Base-by-base conservation (phyloP, 345 rosid genomes). In the Citrus australasica region DNA sequence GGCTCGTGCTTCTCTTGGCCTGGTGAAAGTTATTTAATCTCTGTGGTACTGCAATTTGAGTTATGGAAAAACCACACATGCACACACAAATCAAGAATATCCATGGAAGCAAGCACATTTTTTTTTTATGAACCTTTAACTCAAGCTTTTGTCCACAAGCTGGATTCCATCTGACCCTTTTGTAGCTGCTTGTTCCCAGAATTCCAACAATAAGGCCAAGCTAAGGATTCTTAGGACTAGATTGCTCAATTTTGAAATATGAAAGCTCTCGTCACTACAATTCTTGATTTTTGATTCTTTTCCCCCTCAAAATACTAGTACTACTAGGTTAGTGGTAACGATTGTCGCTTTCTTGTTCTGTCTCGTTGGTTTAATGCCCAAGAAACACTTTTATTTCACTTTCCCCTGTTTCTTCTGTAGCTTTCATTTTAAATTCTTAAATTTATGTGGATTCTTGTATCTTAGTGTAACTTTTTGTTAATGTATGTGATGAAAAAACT, bases 381-480 rank as follows among this genome's bases (percentile, higher is more conserved):
- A 25, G 67, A 63, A 25, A 55, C 65, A 72, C 24, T 33, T 24
- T 2, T 68, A 7, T 67, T 21, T 21, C 17, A 16, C 25, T 42
- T 40, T 22, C 22, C 22, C n/a, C 71, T 17, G 7, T 19, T 21
- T 32, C 58, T 60, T 55, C 51, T 37, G 21, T 37, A 35, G 21
- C 64, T n/a, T 24, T 73, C 46, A 5, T 62, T 74, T 33, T 60
- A 27, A 35, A 48, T 66, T 30, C 48, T 55, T 32, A 48, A 71
- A 14, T 71, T 62, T 37, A 22, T 61, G 21, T 67, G 64, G 32
- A 40, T 32, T 24, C 33, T 67, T 73, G 14, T 24, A 4, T 67
- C 64, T 14, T 56, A 80, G 58, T 77, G 14, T 48, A 67, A 66
- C 16, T 42, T 71, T 65, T 78, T 79, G 71, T 83, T 82, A 68